Conservation (phyloP, 2,329 filamentous ascomycete species). For the Botrytis tulipae region DNA sequence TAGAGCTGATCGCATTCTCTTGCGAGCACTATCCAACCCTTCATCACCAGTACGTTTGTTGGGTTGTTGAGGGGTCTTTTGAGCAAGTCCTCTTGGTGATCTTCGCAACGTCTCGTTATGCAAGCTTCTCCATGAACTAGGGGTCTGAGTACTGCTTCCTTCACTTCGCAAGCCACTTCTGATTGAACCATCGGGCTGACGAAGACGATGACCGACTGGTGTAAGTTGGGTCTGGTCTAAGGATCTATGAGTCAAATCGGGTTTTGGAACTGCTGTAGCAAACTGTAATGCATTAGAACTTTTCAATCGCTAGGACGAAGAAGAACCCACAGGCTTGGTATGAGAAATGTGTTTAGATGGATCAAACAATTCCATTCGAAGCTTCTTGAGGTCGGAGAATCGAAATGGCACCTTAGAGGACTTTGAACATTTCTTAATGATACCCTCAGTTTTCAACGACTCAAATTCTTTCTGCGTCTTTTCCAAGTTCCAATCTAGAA, state of each 20-base stretch:
- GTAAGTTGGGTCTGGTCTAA: background rate
- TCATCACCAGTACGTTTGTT: conserved; percentile 11
- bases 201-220: background rate
- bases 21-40: background rate
- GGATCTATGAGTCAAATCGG: background rate
- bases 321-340: conserved; percentile 5
- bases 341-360: conserved; percentile 12
- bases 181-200: background rate
- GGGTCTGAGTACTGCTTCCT: conserved; percentile 16
- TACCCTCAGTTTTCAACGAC: conserved; percentile 18
- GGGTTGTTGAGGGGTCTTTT: conserved; percentile 4
- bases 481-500: background rate
- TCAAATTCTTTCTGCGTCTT: conserved; percentile 17
- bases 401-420: conserved; percentile 4
- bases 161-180: background rate
- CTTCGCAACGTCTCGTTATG: background rate
- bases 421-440: conserved; percentile 17
- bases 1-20: conserved; percentile 5
- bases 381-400: conserved; percentile 4
- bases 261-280: background rate
- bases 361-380: conserved; percentile 9
- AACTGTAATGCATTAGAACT: background rate
- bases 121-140: conserved; percentile 15
- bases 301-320: background rate
- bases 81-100: conserved; percentile 2